A percentile compares a stretch with the other conserved stretches of the same genome.
Evolutionary conservation across 2,329 filamentous ascomycete genomes (phyloP).

Genomic region (Akanthomyces lecanii): DNA sequence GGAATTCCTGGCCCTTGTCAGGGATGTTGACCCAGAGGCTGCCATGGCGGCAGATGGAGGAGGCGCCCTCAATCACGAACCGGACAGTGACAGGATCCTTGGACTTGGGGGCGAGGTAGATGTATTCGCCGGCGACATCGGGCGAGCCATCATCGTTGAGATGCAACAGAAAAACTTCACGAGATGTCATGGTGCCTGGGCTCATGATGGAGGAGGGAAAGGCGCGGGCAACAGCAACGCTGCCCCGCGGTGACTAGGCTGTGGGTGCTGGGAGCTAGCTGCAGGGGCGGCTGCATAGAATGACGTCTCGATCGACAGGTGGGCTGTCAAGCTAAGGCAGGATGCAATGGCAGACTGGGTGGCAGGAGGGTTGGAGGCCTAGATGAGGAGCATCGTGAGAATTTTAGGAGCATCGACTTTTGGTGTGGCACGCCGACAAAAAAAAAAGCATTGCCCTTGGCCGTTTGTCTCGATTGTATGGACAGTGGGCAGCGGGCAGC

Average conservation of each 20-base stretch:
- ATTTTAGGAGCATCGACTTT: slow-evolving; percentile 1
- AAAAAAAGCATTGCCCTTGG: not conserved
- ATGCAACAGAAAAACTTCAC: slow-evolving; percentile 79
- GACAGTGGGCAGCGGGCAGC: not conserved
- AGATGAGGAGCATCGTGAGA: slow-evolving; percentile 8
- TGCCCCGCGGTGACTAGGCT: slow-evolving; percentile 15
- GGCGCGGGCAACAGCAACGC: not conserved
- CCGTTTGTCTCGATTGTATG: not conserved
- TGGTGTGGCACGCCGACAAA: not conserved
- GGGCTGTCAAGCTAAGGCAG: not conserved
- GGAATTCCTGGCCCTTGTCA: slow-evolving; percentile 68
- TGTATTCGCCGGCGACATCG: slow-evolving; percentile 81
- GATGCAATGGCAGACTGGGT: not conserved
- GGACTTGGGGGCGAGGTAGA: slow-evolving; percentile 77
- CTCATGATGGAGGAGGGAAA: slow-evolving; percentile 45
- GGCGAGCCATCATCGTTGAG: slow-evolving; percentile 92
- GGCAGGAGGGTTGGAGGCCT: not conserved
- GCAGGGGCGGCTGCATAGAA: not conserved
- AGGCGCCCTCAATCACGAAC: slow-evolving; percentile 90
- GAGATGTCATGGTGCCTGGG: slow-evolving; percentile 59
- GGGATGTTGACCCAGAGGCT: slow-evolving; percentile 97
- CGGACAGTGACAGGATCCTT: slow-evolving; percentile 73
- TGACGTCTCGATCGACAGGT: slow-evolving; percentile 6
- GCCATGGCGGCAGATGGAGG: slow-evolving; percentile 90
- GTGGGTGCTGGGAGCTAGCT: slow-evolving; percentile 7